Percentiles rank a stretch among this genome's conserved stretches.
phyloP scores from a whole-genome alignment of 805 yeast species.

The Tetrapisispora taiwanensis region DNA sequence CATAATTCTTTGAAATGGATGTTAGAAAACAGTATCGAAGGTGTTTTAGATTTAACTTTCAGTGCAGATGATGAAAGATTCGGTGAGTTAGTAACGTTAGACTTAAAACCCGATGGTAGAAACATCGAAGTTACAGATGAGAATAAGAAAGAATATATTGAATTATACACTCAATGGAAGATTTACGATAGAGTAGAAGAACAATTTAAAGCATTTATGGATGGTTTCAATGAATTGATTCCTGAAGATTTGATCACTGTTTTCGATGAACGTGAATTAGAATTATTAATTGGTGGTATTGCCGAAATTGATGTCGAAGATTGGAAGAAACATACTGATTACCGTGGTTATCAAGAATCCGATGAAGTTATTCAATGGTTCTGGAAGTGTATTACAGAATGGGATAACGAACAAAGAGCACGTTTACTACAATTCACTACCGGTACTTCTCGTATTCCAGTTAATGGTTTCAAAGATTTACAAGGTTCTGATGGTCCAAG shows the following conservation, averaged over 20 bases:
- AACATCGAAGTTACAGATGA: conserved; percentile 89
- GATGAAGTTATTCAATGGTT: conserved; percentile 98
- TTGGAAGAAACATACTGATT: conserved; percentile 98
- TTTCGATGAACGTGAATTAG: conserved; percentile 95
- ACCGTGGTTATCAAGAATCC: conserved; percentile 92
- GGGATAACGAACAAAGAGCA: conserved; percentile 97
- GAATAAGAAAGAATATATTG: conserved; percentile 91
- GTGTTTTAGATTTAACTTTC: conserved; percentile 78
- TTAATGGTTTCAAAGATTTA: conserved; percentile 94
- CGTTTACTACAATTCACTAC: conserved; percentile 94
- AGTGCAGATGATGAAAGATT: conserved; percentile 86
- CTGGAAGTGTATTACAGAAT: conserved; percentile 86
- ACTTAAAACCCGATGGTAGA: conserved; percentile 80
- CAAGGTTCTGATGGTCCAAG: conserved; percentile 99
- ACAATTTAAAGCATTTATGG: conserved; percentile 92
- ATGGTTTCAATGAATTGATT: conserved; percentile 93
- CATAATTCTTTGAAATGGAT: conserved; percentile 93
- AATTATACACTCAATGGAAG: conserved; percentile 91
- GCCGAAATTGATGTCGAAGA: conserved; percentile 97
- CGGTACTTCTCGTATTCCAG: conserved; percentile 98
- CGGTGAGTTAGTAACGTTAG: conserved; percentile 84
- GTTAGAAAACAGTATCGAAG: conserved; percentile 87
- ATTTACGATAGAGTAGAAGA: conserved; percentile 87
- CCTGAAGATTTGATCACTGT: conserved; percentile 96
- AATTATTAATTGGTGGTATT: conserved; percentile 93